phyloP scores from a whole-genome alignment of 371 early-diverging fungal species.

The Vairimorpha necatrix region DNA sequence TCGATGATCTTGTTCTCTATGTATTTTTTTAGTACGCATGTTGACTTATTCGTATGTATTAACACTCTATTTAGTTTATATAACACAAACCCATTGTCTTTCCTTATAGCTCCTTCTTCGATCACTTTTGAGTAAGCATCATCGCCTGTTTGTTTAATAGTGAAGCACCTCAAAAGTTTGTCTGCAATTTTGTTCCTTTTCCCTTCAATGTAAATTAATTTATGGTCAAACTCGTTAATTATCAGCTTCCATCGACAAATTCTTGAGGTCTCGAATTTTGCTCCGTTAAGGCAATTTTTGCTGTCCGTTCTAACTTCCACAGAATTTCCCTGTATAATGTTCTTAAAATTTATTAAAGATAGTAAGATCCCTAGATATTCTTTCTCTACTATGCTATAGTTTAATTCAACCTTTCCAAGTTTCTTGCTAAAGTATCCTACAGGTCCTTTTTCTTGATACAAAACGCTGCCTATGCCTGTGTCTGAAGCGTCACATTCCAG shows the following conservation, averaged over 20 bases:
- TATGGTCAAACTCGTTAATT: slow-evolving; percentile 16
- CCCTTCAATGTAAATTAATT: slow-evolving; percentile 17
- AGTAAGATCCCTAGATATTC: slow-evolving; percentile 5
- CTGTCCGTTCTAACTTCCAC: neutral
- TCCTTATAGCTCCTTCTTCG: neutral
- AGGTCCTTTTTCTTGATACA: slow-evolving; percentile 31
- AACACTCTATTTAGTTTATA: neutral
- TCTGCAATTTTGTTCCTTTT: slow-evolving; percentile 28
- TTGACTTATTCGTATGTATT: neutral
- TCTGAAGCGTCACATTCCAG: slow-evolving; percentile 45
- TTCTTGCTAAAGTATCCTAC: slow-evolving; percentile 21
- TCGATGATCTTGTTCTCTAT: neutral
- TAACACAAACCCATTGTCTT: neutral
- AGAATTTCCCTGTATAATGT: neutral
- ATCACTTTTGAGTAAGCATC: neutral
- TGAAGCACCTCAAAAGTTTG: slow-evolving; percentile 12
- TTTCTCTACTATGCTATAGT: slow-evolving; percentile 36
- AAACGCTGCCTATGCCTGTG: slow-evolving; percentile 35
- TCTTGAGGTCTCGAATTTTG: neutral
- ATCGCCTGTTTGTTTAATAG: neutral
- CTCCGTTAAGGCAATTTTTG: neutral
- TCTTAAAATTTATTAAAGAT: slow-evolving; percentile 23
- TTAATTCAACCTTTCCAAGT: slow-evolving; percentile 12
- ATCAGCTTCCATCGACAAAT: slow-evolving; percentile 25
- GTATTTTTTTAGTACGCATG: neutral